A percentile compares a stretch with the other conserved stretches of the same genome.
These are phyloP conservation scores for Colletotrichum sojae DNA, from an alignment of 2,329 filamentous ascomycete species.

Conservation along the genomic window DNA sequence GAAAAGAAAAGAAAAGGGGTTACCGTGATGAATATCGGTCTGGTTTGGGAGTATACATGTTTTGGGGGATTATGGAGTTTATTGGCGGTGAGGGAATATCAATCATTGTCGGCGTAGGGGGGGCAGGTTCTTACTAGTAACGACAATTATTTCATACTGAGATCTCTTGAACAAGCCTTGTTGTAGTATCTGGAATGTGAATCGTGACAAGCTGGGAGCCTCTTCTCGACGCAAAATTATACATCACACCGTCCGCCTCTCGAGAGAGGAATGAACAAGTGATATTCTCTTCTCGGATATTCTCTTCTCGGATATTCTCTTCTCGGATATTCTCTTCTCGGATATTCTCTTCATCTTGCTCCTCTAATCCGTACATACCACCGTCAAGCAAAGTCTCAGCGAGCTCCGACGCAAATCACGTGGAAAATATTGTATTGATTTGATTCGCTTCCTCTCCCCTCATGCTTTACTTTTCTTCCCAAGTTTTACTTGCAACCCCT, in stretches of 20 bases:
- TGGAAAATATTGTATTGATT: slow-evolving; percentile 41
- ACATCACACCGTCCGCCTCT: no score
- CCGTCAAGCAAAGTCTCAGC: neutral
- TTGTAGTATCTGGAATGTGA: no score
- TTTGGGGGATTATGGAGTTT: neutral
- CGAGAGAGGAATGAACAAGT: no score
- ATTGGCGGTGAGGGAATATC: neutral
- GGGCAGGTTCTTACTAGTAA: no score
- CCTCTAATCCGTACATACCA: slow-evolving; percentile 5
- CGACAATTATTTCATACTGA: no score
- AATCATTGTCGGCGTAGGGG: neutral
- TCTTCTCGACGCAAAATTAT: no score
- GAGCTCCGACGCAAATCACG: neutral
- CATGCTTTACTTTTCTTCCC: no score
- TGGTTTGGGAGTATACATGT: neutral
- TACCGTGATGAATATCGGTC: slow-evolving; percentile 11
- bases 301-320: neutral
- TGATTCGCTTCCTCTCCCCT: slow-evolving; percentile 42
- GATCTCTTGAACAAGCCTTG: no score
- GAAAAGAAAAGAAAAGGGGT: neutral
- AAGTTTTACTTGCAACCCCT: no score
- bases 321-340: neutral
- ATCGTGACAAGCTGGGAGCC: no score
- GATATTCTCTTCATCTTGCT: neutral
- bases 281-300: neutral